Conservation (phyloP, 305 asterid species). For the Ajuga reptans region DNA sequence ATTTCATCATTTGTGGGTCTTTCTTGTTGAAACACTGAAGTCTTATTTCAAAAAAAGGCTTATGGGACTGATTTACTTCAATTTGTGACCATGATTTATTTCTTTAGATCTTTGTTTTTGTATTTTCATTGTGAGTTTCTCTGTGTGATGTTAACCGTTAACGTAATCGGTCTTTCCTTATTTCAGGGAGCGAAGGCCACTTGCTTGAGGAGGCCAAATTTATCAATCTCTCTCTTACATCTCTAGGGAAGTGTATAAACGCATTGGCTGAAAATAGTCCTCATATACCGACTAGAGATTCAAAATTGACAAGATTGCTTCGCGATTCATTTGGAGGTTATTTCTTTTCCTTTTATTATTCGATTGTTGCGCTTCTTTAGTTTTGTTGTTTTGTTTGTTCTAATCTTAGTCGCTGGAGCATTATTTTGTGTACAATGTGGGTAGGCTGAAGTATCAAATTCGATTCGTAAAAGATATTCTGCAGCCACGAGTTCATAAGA, state of each 20-base stretch:
- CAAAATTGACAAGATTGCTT: constrained; percentile 85
- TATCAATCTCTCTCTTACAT: constrained; percentile 84
- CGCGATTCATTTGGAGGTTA: constrained; percentile 96
- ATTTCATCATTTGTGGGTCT: background rate
- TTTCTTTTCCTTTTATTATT: constrained; percentile 5
- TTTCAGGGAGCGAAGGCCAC: constrained; percentile 89
- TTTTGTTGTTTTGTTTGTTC: too few relatives aligned
- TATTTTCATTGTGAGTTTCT: background rate
- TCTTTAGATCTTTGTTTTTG: background rate
- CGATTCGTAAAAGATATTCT: too few relatives aligned
- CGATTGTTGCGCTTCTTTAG: too few relatives aligned
- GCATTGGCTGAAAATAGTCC: constrained; percentile 91
- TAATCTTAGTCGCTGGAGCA: too few relatives aligned
- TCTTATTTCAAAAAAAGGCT: background rate
- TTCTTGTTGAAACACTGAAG: background rate
- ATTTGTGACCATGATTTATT: background rate
- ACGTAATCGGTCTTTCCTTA: constrained; percentile 13
- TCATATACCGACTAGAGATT: constrained; percentile 90
- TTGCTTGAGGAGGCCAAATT: constrained; percentile 82
- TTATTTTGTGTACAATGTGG: too few relatives aligned
- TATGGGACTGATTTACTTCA: background rate
- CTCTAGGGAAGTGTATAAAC: constrained; percentile 85
- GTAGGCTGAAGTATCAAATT: too few relatives aligned
- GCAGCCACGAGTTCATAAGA: too few relatives aligned
- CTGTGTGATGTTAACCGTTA: background rate